phyloP scores from a whole-genome alignment of 495 filamentous ascomycete species.

The Cudoniella acicularis region DNA sequence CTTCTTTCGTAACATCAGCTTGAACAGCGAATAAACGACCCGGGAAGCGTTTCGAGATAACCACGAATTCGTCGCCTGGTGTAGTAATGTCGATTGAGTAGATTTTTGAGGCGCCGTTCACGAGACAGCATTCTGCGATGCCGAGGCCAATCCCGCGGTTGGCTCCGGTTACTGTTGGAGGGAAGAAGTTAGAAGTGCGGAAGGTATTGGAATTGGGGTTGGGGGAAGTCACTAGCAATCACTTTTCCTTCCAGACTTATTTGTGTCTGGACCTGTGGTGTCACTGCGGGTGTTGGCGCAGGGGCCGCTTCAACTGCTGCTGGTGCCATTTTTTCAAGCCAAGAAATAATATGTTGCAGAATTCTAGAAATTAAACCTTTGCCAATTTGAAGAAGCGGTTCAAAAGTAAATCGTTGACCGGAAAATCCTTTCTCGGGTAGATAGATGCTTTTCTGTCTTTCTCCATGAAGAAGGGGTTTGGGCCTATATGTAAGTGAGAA shows the following conservation, averaged over 20 bases:
- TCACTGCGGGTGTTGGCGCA: background rate
- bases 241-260: slow-evolving; percentile 8
- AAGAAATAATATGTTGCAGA: background rate
- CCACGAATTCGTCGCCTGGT: slow-evolving; percentile 8
- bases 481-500: background rate
- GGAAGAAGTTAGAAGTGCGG: no score
- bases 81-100: slow-evolving; percentile 15
- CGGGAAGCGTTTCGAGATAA: slow-evolving; percentile 3
- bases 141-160: slow-evolving; percentile 44
- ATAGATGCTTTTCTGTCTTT: no score
- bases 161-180: slow-evolving; percentile 8
- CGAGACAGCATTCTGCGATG: slow-evolving; percentile 14
- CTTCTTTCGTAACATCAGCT: slow-evolving; percentile 14
- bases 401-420: no score
- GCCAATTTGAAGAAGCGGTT: no score
- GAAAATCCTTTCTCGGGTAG: no score
- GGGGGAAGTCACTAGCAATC: slow-evolving; percentile 15
- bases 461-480: no score
- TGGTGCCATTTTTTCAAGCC: slow-evolving; percentile 15
- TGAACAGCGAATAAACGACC: background rate
- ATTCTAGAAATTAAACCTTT: no score
- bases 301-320: background rate
- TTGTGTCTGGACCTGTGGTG: slow-evolving; percentile 6
- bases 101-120: slow-evolving; percentile 10
- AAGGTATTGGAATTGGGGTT: no score